These are phyloP conservation scores for Chondrus crispus DNA, from an alignment of 23 red algal genomes.

Conservation along the genomic window DNA sequence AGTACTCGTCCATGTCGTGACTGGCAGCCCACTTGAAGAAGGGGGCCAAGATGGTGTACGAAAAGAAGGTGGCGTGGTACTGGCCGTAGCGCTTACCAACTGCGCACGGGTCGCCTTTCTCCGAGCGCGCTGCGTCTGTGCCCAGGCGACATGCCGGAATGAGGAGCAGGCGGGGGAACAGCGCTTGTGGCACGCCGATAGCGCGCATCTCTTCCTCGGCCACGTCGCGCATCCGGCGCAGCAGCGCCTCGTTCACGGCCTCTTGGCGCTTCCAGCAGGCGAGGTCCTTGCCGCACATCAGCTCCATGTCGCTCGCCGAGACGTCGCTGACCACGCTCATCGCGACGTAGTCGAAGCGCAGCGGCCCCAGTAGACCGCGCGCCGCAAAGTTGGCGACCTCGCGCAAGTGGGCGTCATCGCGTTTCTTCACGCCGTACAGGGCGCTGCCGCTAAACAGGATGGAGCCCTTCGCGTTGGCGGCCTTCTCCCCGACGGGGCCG, in stretches of 20 bases:
- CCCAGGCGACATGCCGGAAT: conserved; percentile 39
- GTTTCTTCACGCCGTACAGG: conserved; percentile 41
- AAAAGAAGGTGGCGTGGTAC: conserved; percentile 45
- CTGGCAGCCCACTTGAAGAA: conserved; percentile 59
- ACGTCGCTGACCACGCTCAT: conserved; percentile 25
- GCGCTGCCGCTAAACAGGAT: conserved; percentile 30
- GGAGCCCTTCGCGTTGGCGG: not conserved
- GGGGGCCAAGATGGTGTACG: conserved; percentile 48
- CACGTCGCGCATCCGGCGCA: not conserved
- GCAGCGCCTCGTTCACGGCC: not conserved
- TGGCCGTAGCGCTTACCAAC: conserved; percentile 28
- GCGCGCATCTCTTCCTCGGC: conserved; percentile 28
- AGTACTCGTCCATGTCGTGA: conserved; percentile 61
- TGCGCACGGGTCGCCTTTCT: conserved; percentile 4
- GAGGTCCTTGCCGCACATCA: not conserved
- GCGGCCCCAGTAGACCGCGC: conserved; percentile 23
- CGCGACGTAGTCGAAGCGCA: conserved; percentile 33
- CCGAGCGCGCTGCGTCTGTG: not conserved
- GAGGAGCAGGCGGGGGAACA: conserved; percentile 7
- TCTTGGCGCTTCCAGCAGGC: not conserved
- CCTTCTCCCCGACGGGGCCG: not conserved
- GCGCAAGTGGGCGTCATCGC: not conserved
- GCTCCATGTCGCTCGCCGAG: conserved; percentile 2
- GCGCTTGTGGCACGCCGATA: not conserved
- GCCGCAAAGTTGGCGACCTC: conserved; percentile 55